Base-by-base conservation (phyloP, 306 rosid species). In the Urtica urens region DNA sequence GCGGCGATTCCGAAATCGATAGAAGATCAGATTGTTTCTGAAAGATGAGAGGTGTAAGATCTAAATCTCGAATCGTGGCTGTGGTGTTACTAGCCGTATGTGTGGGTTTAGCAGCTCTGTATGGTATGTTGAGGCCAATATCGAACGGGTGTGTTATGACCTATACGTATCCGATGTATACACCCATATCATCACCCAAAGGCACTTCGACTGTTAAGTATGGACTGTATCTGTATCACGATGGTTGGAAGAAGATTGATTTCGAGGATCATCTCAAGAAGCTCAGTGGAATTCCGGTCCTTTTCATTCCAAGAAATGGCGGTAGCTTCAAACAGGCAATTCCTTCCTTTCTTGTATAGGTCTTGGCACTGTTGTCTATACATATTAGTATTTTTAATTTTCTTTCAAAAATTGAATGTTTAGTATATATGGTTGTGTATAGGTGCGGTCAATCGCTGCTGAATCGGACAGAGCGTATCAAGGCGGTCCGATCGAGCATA, bases 261-360 rank as follows among this genome's bases (percentile, higher is more conserved):
- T 79, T 68, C 45, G 70, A 69, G 67, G 87, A 92, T 78, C 94
- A 85, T 67, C 67, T 82, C 7, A 75, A 75, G 65, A 86, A 77
- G 79, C 93, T 92, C n/a, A 71, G 69, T 51, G 99, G 99, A 5
- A 58, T 82, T 46, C 96, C 99, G 0, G 83, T 85, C 47, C 99
- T 92, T 69, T 85, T 85, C 55, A 84, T 92, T 67, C 99, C 99
- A 0, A 96, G 99, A 44, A 92, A 92, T 65, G 94, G 99, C 37
- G 99, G 99, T 46, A 92, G 99, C 79, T 92, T 75, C 92, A 92
- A 85, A 72, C 96, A 92, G 99, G 99, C 78, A 73, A 64, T n/a
- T n/a, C n/a, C n/a, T n/a, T n/a, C n/a, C n/a, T n/a, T n/a, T n/a
- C n/a, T n/a, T n/a, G n/a, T n/a, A n/a, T n/a, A n/a, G n/a, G n/a